Evolutionary conservation across 352 stramenopile species (phyloP), one percentile per base, ranked within the genome.

Genomic region (Phytophthora sp.): DNA sequence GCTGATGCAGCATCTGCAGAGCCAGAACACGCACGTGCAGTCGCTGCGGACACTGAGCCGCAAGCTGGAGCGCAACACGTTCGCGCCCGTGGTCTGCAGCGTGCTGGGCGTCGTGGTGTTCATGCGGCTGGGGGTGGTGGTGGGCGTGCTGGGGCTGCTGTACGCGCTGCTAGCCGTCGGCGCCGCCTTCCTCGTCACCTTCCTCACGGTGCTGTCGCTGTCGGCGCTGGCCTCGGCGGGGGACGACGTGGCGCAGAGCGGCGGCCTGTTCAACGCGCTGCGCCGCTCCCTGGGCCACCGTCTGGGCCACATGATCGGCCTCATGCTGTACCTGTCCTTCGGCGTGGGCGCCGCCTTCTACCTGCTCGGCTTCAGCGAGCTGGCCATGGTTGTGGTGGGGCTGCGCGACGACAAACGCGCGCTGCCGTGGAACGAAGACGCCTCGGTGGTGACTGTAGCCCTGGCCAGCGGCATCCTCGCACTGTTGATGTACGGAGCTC

Each of bases 61-160:
- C 3, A 60, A 72, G 41, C 35, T 70, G n/a, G 50, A 63, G 38
- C 50, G 62, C 27, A 72, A 74, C 55, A 70, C 73, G 21, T 78
- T 83, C 52, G 55, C 76, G 34, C 77, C 77, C 7, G 75, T 84
- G 9, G 72, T 78, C 26, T 81, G 66, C 64, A 81, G 72, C 23
- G 79, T 87, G 62, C 79, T 87, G 48, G 75, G 72, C 56, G 72
- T 84, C 23, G 71, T 83, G 45, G 69, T 87, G 53, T 82, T 87
- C 54, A 82, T 87, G 66, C 72, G 75, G 2, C 62, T 87, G 21
- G 77, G 74, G 3, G 32, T 61, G 18, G 59, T 83, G 17, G 72
- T 87, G 5, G 77, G 77, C 38, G 30, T 55, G 9, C 31, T 82
- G 2, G 77, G 77, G 0, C 28, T 81, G 7, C 38, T 52, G 15